Evolutionary conservation across 208 protist genomes (phyloP), one percentile per base, ranked within the genome.

Genomic region (Porcisia hertigi): DNA sequence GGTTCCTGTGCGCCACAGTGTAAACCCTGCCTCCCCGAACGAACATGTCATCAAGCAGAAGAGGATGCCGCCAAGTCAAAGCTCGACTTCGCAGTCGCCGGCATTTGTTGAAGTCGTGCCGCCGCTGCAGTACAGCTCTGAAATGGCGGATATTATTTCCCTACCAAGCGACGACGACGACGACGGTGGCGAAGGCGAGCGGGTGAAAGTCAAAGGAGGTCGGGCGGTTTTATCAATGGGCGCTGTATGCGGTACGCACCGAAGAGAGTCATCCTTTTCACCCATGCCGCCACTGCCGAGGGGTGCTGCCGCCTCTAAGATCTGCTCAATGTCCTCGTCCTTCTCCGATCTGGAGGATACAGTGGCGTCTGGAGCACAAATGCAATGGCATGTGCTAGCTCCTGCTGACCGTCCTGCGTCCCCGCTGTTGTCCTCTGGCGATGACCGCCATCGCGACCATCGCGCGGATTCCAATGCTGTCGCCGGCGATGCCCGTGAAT

Each of bases 271-370:
- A 53, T 57, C 54, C 47, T 7, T 57, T 4, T 43, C 47, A 23
- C 49, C 43, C 16, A 43, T 0, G 25, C 45, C 49, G 7, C 47
- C 25, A 20, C 66, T 39, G 39, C 47, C 23, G 25, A 57, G 66
- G 47, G 8, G 1, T 18, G 2, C n/a, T 9, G 43, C 66, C 30
- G 1, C 66, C 39, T n/a, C 45, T 52, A 23, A 7, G 20, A 41
- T 9, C n/a, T 43, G 4, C 16, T 77, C 78, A 25, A 23, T 78
- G 11, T 82, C 78, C 16, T 82, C 78, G 3, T 82, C 78, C 52
- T 82, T 82, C 62, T 82, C 78, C 20, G 78, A 82, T 70, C 41
- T 82, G 55, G 71, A 72, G 49, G 78, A 82, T 43, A 39, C 69
- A n/a, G 67, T 39, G 45, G 18, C 62, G 39, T 23, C 41, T 16